These are phyloP conservation scores for Boletellus emodensis DNA, from an alignment of 768 basidiomycete genomes.

Conservation along the genomic window DNA sequence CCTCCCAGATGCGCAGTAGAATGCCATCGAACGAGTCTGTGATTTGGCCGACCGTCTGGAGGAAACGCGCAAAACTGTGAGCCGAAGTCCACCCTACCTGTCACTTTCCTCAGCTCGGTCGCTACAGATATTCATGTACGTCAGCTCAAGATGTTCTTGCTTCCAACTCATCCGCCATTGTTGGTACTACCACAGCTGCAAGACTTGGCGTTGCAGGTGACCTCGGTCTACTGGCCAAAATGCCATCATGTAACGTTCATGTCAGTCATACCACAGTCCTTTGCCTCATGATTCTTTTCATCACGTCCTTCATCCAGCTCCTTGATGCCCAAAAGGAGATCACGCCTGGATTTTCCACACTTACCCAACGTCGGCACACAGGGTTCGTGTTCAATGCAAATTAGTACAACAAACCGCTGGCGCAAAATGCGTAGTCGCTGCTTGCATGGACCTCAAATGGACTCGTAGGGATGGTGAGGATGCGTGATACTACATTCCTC, in stretches of 20 bases:
- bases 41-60: conserved; percentile 87
- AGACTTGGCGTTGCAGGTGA: conserved; percentile 98
- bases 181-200: conserved; percentile 97
- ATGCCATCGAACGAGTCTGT: conserved; percentile 78
- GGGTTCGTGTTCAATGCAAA: conserved; percentile 97
- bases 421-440: conserved; percentile 86
- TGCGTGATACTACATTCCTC: background rate
- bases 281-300: conserved; percentile 1
- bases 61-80: conserved; percentile 82
- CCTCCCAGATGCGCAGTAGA: conserved; percentile 69
- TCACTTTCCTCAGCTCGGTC: conserved; percentile 1
- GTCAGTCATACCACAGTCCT: conserved; percentile 42
- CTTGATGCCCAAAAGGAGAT: conserved; percentile 92
- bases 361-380: conserved; percentile 84
- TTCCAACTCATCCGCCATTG: conserved; percentile 96
- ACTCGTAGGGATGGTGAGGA: conserved; percentile 70
- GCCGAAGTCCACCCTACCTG: background rate
- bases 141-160: conserved; percentile 95
- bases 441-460: conserved; percentile 91
- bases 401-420: conserved; percentile 82
- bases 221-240: conserved; percentile 82
- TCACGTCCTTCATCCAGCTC: conserved; percentile 46
- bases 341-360: conserved; percentile 85
- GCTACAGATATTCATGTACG: conserved; percentile 92
- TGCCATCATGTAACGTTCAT: conserved; percentile 94